Base-by-base conservation (phyloP, 805 yeast species). In the Saturnispora zaruensis region DNA sequence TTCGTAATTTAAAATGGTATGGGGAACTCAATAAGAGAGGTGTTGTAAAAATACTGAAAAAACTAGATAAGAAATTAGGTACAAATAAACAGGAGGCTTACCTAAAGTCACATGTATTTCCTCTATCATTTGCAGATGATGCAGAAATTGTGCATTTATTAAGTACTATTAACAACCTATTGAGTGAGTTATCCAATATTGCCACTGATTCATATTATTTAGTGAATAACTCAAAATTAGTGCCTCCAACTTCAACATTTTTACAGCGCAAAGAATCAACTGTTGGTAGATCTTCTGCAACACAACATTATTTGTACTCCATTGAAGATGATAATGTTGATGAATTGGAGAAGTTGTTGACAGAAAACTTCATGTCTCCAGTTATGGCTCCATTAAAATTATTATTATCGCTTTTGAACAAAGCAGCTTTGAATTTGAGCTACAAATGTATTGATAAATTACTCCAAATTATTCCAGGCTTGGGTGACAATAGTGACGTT, bases 21-120 rank as follows among this genome's bases (percentile, higher is more conserved):
- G 95, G 95, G 23, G 97, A 91, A 61, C 77, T 90, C 59, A 90
- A 90, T 70, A 87, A 84, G 61, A 80, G 95, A 53, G 98, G 96
- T 0, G 86, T 89, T 58, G 77, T 81, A 48, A 90, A 90, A 69
- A 91, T 91, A 55, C 71, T 91, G 61, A 90, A 90, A 69, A 90
- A 90, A 61, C 73, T 90, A 58, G 97, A 91, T 66, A 91, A 91
- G 70, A 88, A 88, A 64, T 71, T 77, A 25, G 84, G 85, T 6
- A 77, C 85, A 0, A 64, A 66, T 48, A 75, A 76, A 45, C 84
- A 81, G 58, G 68, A 70, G 24, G 64, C 72, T n/a, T 82, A 79
- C 56, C 68, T 88, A 50, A 65, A 74, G 26, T 76, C 91, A 1
- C 78, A 91, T 58, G 79, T 89, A 30, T 71, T 77, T 53, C 86